A percentile compares a stretch with the other conserved stretches of the same genome.
These are phyloP conservation scores for Wickerhamomyces ciferrii DNA, from an alignment of 805 yeast species.

Conservation along the genomic window DNA sequence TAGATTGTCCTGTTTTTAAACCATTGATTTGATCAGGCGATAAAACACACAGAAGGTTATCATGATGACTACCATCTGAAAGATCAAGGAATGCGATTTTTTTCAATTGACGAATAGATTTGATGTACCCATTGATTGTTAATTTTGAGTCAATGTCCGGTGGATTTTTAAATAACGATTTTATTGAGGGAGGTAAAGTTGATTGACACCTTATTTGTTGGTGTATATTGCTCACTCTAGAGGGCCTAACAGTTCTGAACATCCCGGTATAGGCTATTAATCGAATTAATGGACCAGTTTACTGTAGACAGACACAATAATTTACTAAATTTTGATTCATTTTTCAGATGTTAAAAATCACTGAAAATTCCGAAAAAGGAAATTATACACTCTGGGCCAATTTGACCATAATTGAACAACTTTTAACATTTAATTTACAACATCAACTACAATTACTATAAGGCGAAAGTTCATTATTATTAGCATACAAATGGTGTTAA, in stretches of 20 bases:
- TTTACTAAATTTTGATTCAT: too few relatives aligned
- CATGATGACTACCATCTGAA: constrained; percentile 65
- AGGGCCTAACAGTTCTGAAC: not conserved
- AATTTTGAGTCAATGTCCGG: constrained; percentile 27
- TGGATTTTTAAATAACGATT: constrained; percentile 12
- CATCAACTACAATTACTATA: too few relatives aligned
- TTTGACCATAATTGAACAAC: too few relatives aligned
- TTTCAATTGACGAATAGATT: constrained; percentile 66
- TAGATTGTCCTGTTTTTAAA: constrained; percentile 42
- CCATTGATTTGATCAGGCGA: constrained; percentile 27
- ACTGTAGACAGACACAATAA: too few relatives aligned
- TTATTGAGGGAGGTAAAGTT: constrained; percentile 5
- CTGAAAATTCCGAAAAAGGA: too few relatives aligned
- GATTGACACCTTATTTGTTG: not conserved
- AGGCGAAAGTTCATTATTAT: too few relatives aligned
- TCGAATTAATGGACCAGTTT: too few relatives aligned
- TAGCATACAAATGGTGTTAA: too few relatives aligned
- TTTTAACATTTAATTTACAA: too few relatives aligned
- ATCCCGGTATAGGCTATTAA: too few relatives aligned
- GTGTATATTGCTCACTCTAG: not conserved
- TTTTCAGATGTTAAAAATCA: too few relatives aligned
- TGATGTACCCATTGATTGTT: constrained; percentile 68
- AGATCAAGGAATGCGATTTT: constrained; percentile 77
- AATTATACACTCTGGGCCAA: too few relatives aligned
- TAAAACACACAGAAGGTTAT: constrained; percentile 52